Evolutionary conservation across 768 basidiomycete genomes (phyloP), one percentile per base, ranked within the genome.

Genomic region (Brasilioporus rufonigricans): DNA sequence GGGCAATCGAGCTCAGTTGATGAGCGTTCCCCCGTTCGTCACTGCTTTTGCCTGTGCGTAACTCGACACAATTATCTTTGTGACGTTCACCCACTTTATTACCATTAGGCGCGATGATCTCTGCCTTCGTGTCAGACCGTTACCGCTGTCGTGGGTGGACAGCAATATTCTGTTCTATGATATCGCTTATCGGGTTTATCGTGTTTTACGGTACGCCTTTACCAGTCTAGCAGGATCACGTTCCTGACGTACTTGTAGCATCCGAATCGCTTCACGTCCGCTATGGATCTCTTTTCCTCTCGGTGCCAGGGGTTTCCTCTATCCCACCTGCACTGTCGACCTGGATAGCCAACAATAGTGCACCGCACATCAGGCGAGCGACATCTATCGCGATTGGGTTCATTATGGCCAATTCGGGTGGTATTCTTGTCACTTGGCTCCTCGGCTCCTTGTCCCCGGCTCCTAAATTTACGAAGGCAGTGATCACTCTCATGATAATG

Each of bases 281-380:
- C 57, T 86, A 87, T 49, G 80, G 72, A 18, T 80, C 80, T 12
- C 73, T 87, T 1, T 85, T 85, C 73, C 70, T 85, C 44, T 76
- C 76, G 7, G 72, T 85, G n/a, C 61, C 78, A 0, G 82, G 85
- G 13, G 71, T 76, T 0, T 85, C 84, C 65, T 68, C 33, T 12
- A n/a, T n/a, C 5, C 4, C 36, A 11, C 36, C 38, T 2, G 1
- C 38, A 5, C 19, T 19, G 38, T 8, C 5, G 4, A 19, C 38
- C 7, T 39, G 38, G 38, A 7, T 39, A 39, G 38, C 38, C 3
- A 39, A 39, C 38, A 39, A 39, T 11, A 39, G 38, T 10, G n/a
- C 38, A 10, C 38, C 38, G n/a, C 38, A 39, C 38, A 10, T 19
- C n/a, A 9, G 38, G 38, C n/a, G 38, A 1, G 38, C 38, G 3